Evolutionary conservation across 495 filamentous ascomycete species (phyloP), one percentile per base, ranked within the genome.

Genomic region (Lasiosphaeria miniovina): DNA sequence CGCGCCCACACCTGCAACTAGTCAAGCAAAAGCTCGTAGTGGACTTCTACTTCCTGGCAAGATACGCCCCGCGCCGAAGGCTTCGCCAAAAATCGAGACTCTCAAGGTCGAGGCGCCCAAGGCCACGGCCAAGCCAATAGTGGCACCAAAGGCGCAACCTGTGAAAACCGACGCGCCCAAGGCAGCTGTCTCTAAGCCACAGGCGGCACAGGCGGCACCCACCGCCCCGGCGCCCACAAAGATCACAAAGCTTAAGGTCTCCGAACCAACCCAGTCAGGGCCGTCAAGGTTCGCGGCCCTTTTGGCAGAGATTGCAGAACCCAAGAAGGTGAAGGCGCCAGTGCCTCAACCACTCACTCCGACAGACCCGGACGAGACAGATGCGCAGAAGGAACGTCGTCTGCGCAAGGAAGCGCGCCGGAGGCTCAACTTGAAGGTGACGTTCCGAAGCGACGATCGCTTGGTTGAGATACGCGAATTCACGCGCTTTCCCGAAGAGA

Each of bases 401-500:
- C 76, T 93, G 4, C 84, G 90, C 36, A 96, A 92, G 63, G 91
- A 96, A 68, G 79, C 82, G 35, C 83, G 91, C 40, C 82, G 90
- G 10, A 86, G 87, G 59, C 75, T 90, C 36, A 49, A 84, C 82
- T 53, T 90, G 86, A 55, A 82, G 68, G 62, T 96, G 80, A 79
- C 69, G 0, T 80, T 75, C 61, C 92, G 88, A 68, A 80, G 86
- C 0, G 90, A 90, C 56, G 79, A 86, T 36, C 77, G 80, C n/a
- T 80, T 96, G 6, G 86, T 86, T 1, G 76, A 91, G 63, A 74
- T 94, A 40, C 80, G 86, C 48, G 76, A 87, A 24, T 93, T 96
- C 67, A 86, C 84, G 33, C 89, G 91, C 58, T 86, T 93, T 57
- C 88, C 87, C 3, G 89, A 91, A 31, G 90, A 95, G 68, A 89